Evolutionary conservation across 768 basidiomycete species (phyloP), one percentile per base, ranked within the genome.

Genomic region (Hemileccinum impolitum): DNA sequence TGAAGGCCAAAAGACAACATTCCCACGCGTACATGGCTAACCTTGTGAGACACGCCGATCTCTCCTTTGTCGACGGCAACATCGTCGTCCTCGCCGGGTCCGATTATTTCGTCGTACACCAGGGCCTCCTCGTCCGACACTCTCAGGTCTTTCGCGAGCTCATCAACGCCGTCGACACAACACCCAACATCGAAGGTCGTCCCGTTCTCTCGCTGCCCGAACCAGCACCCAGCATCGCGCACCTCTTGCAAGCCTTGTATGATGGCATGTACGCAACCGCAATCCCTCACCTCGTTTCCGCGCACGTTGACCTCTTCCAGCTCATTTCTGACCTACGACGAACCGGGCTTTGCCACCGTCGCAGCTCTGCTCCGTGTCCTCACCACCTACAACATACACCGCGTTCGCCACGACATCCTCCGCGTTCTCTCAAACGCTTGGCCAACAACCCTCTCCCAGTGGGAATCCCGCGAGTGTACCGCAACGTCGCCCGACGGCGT

Each of bases 31-130:
- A 8, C 14, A 63, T 63, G 58, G 18, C 53, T 40, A 38, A 25
- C 42, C 73, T 68, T 14, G 67, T 58, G 47, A 70, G 75, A 50
- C 78, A 83, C 59, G 71, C 71, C 15, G 74, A 77, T 39, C 69
- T 88, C 15, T 83, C 71, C 61, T 87, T 90, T 53, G 69, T 71
- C 28, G 87, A 89, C 60, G 87, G 84, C 17, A 88, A 87, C 57
- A 64, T 89, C 37, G 84, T 79, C 14, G 63, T 90, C 26, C 73
- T 84, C 40, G 72, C 82, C 43, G 79, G 72, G 6, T 58, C 68
- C 2, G 70, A 69, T 47, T 87, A 85, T 59, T 90, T 90, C 60
- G 63, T 85, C 47, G 81, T 90, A 3, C 88, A 90, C 61, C 71
- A 70, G 54, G 83, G 85, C 12, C 66, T 89, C 13, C 68, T 90